Evolutionary conservation across 495 filamentous ascomycete genomes (phyloP).

Genomic region (Talaromyces thailandensis): DNA sequence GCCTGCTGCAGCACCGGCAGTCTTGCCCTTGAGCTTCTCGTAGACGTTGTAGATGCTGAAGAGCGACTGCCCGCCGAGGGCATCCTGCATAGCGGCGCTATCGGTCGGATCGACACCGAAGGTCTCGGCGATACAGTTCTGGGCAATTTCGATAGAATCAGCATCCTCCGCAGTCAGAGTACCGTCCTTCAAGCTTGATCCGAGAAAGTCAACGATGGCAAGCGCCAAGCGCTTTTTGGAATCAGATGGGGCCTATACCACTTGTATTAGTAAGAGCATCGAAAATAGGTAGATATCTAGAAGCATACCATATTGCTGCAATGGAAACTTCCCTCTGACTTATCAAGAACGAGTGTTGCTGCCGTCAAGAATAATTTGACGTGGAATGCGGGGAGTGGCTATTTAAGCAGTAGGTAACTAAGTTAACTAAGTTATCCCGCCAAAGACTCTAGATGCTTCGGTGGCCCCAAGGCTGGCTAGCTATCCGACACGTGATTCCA

Average conservation of each 20-base stretch:
- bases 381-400: slow-evolving; percentile 9
- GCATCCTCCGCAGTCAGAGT: slow-evolving; percentile 77
- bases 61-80: slow-evolving; percentile 76
- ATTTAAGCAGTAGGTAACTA: background rate
- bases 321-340: background rate
- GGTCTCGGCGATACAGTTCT: slow-evolving; percentile 85
- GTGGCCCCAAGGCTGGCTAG: background rate
- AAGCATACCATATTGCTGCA: background rate
- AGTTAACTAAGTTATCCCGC: too few species aligned
- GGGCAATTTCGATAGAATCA: slow-evolving; percentile 85
- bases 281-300: too few species aligned
- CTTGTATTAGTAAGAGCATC: background rate
- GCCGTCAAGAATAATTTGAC: background rate
- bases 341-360: background rate
- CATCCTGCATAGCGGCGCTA: slow-evolving; percentile 60
- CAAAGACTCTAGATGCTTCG: slow-evolving; percentile 6
- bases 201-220: slow-evolving; percentile 92
- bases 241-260: slow-evolving; percentile 44
- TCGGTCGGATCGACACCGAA: slow-evolving; percentile 88
- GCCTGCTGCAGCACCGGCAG: slow-evolving; percentile 24
- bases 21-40: slow-evolving; percentile 81
- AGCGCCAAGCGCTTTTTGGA: slow-evolving; percentile 95
- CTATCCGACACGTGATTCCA: slow-evolving; percentile 7
- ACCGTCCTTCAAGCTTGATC: slow-evolving; percentile 75
- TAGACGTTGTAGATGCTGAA: slow-evolving; percentile 88